Base-by-base conservation (phyloP, 2,329 filamentous ascomycete species). In the Trichoderma afroharzianum region DNA sequence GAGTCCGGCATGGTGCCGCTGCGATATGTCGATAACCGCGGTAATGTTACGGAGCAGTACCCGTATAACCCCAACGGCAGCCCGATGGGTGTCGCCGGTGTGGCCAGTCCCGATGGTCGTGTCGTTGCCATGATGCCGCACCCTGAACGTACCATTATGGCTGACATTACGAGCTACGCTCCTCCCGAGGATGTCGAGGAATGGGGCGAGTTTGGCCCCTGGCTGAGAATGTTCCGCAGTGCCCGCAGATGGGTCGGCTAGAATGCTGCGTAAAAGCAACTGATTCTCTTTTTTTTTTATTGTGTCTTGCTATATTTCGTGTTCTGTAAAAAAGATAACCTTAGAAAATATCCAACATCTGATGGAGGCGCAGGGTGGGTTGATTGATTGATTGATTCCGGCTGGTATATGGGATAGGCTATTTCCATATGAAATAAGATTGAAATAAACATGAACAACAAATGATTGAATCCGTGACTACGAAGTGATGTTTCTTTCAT, bases 61-160 rank as follows among this genome's bases (percentile, higher is more conserved):
- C 96, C 96, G 1, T 92, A 87, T 83, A 98, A 98, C 83, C 89
- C 86, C 66, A 97, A 97, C 82, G 94, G 94, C 67, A 94, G 91
- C 78, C 92, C 93, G 1, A 86, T 88, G 73, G 94, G 93, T 78
- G 92, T 97, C 74, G 93, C 94, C 1, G 94, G 91, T 79, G 91
- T 97, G 30, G 86, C 91, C 76, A 94, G 89, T 76, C 87, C 85
- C 57, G 91, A 97, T 78, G 94, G 94, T 14, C 88, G 93, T 71
- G 93, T 97, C 1, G 81, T 97, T 75, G 94, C 94, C 7, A 88
- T 97, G 83, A 97, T 98, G 94, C 95, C 95, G 73, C 94, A 97
- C 81, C 94, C 94, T 1, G 94, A 98, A 84, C 88, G 94, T n/a
- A 97, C 93, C 18, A 90, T 97, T 72, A 84, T 97, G 84, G 90